Conservation (phyloP, 1,284 basidiomycete species). For the Ganoderma resinaceum region DNA sequence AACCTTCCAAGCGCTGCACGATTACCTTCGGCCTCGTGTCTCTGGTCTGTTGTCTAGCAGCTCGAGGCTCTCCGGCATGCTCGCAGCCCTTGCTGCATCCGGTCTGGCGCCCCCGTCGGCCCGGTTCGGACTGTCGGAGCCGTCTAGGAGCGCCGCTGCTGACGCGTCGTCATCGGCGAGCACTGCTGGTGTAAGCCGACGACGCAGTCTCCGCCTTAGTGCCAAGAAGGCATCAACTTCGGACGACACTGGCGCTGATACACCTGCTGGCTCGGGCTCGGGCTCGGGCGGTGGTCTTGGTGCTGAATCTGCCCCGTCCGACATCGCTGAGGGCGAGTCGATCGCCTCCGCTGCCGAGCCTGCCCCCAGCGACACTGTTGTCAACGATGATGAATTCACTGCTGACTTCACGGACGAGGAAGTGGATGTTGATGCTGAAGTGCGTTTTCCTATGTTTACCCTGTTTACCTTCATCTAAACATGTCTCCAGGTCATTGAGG, state of each 20-base stretch:
- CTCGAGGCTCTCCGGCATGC: slow-evolving; percentile 85
- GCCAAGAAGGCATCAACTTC: slow-evolving; percentile 61
- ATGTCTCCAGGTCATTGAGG: slow-evolving; percentile 67
- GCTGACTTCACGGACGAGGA: slow-evolving; percentile 84
- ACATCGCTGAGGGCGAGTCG: slow-evolving; percentile 37
- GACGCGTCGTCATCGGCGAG: slow-evolving; percentile 45
- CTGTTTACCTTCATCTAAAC: not conserved
- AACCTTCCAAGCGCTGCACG: slow-evolving; percentile 93
- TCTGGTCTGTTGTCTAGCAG: slow-evolving; percentile 73
- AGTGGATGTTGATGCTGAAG: slow-evolving; percentile 72
- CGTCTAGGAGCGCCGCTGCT: slow-evolving; percentile 37
- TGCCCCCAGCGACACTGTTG: slow-evolving; percentile 58
- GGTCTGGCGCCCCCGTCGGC: slow-evolving; percentile 59
- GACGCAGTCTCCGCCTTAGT: slow-evolving; percentile 85
- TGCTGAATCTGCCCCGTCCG: slow-evolving; percentile 32
- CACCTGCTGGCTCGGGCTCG: not conserved
- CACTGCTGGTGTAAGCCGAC: slow-evolving; percentile 53
- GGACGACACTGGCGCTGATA: slow-evolving; percentile 26
- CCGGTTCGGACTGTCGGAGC: slow-evolving; percentile 38
- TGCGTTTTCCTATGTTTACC: slow-evolving; percentile 22
- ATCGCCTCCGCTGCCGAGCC: slow-evolving; percentile 42
- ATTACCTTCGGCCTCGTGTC: slow-evolving; percentile 91
- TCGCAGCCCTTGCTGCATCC: slow-evolving; percentile 89
- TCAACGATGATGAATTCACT: slow-evolving; percentile 66
- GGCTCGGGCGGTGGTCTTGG: slow-evolving; percentile 20